Base-by-base conservation (phyloP, 1,284 basidiomycete species). In the Ceraceosorus bombacis region DNA sequence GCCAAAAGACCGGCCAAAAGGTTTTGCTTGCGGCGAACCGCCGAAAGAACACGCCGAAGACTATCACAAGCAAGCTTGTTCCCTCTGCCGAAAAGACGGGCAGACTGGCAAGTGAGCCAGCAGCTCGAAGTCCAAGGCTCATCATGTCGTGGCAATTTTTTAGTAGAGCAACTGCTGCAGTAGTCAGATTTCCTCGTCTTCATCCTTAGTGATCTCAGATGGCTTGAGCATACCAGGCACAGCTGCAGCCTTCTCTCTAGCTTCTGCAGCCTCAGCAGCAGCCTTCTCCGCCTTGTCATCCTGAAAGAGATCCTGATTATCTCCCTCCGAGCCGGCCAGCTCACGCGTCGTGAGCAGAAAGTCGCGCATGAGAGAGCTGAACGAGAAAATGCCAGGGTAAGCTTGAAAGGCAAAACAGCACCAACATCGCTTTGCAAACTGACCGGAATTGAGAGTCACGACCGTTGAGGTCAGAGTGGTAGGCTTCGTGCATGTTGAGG, bases 171-270 rank as follows among this genome's bases (percentile, higher is more conserved):
- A 62, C 41, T 76, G 66, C 10, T 64, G 61, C 12, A 66, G 59
- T 55, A 76, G 75, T 72, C 75, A 76, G 41, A 69, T 54, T 17
- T 90, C 89, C 77, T 90, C 88, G 79, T 87, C 87, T 81, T 93
- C 91, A 76, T 93, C 90, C 77, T 81, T 79, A 61, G 95, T 69
- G 57, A 73, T 74, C 63, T 74, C 69, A 53, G 65, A 66, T 39
- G 94, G 94, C 80, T 97, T 97, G 78, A 97, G 83, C 89, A 98
- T 90, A 58, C 95, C 95, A n/a, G 94, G 95, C 65, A 98, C 91
- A 68, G 89, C 85, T 82, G 90, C 88, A 15, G 93, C 93, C 41
- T 86, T 84, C 80, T 91, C 85, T 58, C 88, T 86, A 38, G 41
- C 49, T 80, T 96, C 92, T 63, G 86, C 87, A 64, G 86, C 85